Evolutionary conservation across 345 rosid genomes (phyloP).

Genomic region (Eucalyptus albens): DNA sequence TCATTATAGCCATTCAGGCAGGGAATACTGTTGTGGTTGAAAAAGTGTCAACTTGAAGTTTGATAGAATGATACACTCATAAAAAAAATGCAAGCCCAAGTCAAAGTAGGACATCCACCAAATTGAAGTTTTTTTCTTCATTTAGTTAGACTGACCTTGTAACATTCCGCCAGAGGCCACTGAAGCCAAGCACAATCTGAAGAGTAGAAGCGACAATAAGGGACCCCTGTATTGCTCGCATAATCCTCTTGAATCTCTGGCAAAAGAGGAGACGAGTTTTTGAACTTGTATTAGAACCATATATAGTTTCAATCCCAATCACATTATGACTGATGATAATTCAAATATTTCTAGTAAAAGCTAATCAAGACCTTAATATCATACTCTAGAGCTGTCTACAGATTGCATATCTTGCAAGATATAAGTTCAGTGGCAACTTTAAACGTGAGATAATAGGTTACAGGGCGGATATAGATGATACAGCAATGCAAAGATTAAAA

Average conservation of each 20-base stretch:
- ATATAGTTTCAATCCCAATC: background rate
- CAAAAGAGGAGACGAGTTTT: background rate
- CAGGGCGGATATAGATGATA: background rate
- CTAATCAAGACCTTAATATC: background rate
- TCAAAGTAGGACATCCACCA: background rate
- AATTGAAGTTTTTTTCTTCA: background rate
- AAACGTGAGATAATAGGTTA: background rate
- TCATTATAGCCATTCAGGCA: background rate
- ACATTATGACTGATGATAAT: background rate
- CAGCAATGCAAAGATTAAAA: background rate
- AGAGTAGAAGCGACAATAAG: constrained; percentile 89
- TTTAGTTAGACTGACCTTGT: constrained; percentile 38
- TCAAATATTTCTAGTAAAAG: background rate
- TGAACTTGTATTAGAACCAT: background rate
- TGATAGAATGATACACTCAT: background rate
- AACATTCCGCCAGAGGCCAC: constrained; percentile 98
- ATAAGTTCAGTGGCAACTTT: background rate
- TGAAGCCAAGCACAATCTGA: constrained; percentile 97
- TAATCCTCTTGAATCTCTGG: constrained; percentile 23
- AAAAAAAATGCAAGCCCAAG: background rate
- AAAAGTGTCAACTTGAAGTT: background rate
- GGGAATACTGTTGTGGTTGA: background rate
- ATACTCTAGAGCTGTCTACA: background rate
- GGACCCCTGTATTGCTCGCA: constrained; percentile 98
- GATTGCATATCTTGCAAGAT: background rate